Percentiles rank a stretch among this genome's conserved stretches.
phyloP scores from a whole-genome alignment of 371 early-diverging fungal genomes.

The Syncephalastrum sp. region DNA sequence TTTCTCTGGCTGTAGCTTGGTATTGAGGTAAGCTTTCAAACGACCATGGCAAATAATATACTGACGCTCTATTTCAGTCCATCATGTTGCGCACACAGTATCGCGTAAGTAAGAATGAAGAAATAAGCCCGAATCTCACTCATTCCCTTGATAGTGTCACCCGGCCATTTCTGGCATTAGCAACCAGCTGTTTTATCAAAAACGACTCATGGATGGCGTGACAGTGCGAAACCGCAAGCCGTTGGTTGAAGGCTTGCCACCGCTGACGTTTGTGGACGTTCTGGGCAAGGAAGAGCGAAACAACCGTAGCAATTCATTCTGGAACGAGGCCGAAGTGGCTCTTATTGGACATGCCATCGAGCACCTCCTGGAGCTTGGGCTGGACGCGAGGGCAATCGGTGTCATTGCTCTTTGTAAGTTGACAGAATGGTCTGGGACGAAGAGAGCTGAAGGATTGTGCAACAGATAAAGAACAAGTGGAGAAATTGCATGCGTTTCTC shows the following conservation, averaged over 20 bases:
- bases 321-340: constrained; percentile 56
- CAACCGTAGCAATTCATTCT: constrained; percentile 42
- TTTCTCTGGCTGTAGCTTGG: neutral
- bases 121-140: neutral
- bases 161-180: constrained; percentile 77
- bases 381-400: constrained; percentile 54
- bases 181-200: constrained; percentile 78
- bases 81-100: constrained; percentile 84
- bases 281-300: constrained; percentile 48
- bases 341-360: constrained; percentile 43
- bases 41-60: neutral
- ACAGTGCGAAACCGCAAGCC: constrained; percentile 47
- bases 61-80: constrained; percentile 27
- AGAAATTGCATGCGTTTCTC: constrained; percentile 41
- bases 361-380: constrained; percentile 35
- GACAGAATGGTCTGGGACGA: too few relatives aligned
- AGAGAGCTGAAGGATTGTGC: neutral
- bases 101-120: constrained; percentile 49
- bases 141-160: constrained; percentile 63
- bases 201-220: constrained; percentile 60
- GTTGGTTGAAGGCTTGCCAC: constrained; percentile 58
- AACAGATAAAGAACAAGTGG: constrained; percentile 71
- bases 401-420: constrained; percentile 69
- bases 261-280: constrained; percentile 71
- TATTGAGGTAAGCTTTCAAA: too few relatives aligned